Conservation (phyloP, 768 basidiomycete species). For the Trametes villosa region DNA sequence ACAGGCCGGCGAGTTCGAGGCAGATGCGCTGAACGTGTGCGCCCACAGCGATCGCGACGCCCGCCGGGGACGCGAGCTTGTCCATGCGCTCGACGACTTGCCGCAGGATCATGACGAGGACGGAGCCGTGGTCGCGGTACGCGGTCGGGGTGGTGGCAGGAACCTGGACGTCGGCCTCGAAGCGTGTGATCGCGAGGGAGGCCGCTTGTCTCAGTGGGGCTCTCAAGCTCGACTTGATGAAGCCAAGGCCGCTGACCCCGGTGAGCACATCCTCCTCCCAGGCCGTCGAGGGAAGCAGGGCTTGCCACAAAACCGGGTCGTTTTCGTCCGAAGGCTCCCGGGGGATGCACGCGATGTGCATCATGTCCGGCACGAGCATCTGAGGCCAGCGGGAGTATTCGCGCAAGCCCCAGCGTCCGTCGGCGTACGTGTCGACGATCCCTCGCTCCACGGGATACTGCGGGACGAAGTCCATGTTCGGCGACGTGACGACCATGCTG, state of each 20-base stretch:
- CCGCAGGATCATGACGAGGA: not conserved
- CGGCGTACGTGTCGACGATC: not conserved
- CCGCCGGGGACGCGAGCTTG: not conserved
- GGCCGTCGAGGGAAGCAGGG: not conserved
- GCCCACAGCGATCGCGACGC: not conserved
- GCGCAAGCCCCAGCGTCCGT: not conserved
- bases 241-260: not conserved
- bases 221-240: not conserved
- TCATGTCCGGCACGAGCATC: not conserved
- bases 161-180: not conserved
- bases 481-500: not conserved
- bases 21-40: conserved; percentile 10
- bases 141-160: not conserved
- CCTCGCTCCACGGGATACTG: not conserved
- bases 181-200: not conserved
- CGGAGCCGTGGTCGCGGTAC: not conserved
- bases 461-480: not conserved
- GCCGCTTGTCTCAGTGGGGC: not conserved
- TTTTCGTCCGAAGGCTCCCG: not conserved
- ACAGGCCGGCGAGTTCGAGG: conserved; percentile 3
- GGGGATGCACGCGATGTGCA: conserved; percentile 8
- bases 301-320: not conserved
- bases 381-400: conserved; percentile 1
- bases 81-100: conserved; percentile 1
- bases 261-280: not conserved